phyloP scores from a whole-genome alignment of 176 grass and related monocot species.

The Otatea glauca region DNA sequence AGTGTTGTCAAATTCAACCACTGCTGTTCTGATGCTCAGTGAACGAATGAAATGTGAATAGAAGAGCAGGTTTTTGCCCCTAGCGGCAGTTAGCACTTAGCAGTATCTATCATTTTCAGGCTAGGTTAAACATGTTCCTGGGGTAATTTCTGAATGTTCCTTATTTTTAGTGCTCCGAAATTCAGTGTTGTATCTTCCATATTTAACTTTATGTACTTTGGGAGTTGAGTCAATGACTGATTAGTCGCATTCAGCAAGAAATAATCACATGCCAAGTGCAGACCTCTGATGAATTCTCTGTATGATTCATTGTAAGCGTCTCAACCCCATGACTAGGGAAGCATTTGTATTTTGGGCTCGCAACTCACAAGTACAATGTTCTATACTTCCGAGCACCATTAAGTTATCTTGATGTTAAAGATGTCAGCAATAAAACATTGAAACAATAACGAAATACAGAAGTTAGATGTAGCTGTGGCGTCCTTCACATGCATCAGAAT shows the following conservation, averaged over 20 bases:
- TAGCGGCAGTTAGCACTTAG: background rate
- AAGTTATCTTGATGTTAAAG: background rate
- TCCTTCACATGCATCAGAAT: background rate
- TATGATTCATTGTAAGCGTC: background rate
- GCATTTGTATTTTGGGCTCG: background rate
- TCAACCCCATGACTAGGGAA: background rate
- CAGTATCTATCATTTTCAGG: background rate
- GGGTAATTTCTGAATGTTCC: background rate
- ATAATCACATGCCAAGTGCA: background rate
- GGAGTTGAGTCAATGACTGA: background rate
- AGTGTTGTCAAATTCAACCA: slow-evolving; percentile 3
- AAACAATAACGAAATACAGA: background rate
- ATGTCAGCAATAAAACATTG: background rate
- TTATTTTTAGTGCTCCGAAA: background rate
- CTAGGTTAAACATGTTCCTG: background rate
- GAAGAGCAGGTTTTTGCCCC: background rate
- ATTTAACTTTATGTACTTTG: background rate
- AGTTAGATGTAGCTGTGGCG: background rate
- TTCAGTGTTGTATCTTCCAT: background rate
- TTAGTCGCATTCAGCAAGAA: background rate
- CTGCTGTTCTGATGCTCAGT: background rate
- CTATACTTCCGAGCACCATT: background rate
- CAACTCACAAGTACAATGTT: background rate
- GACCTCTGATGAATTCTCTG: background rate
- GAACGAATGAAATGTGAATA: background rate